Base-by-base conservation (phyloP, 148 eudicot genomes). In the Heliosperma pusillum region DNA sequence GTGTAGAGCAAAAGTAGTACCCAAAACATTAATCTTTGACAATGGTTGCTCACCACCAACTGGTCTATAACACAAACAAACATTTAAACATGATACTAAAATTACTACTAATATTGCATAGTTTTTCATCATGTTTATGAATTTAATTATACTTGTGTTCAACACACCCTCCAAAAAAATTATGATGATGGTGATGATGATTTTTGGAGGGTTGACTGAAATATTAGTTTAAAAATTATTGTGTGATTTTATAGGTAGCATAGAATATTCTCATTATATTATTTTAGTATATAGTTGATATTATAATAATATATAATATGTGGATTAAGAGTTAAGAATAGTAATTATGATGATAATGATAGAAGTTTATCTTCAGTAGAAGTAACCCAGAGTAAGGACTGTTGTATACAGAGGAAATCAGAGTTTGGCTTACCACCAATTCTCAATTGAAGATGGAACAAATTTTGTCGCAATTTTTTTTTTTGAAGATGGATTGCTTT, bases 251-350 rank as follows among this genome's bases (percentile, higher is more conserved):
- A 36, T 36, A 36, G 42, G 9, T 36, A 36, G 42, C 42, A 57
- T 24, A 21, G 61, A 57, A 57, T 57, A 79, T 82, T 93, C 87
- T 86, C 90, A 88, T 90, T 86, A 89, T 93, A 36, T 36, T 36
- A 36, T 36, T 36, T 36, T 36, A 6, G 42, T 5, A 5, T 8
- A 36, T 36, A n/a, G 42, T 5, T 36, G 42, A 36, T 36, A n/a
- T n/a, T n/a, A n/a, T n/a, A n/a, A n/a, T n/a, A n/a, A n/a, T 36
- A 7, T 36, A 6, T 6, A 16, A 50, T 50, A 12, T 50, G 55
- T 13, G 55, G 55, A 50, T 50, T 50, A 50, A 50, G 55, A 50
- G 6, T 36, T 36, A n/a, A n/a, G n/a, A n/a, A n/a, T n/a, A 1
- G 55, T 50, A 50, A 50, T 50, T 50, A 50, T 47, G 17, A 47